These are phyloP conservation scores for Fusarium pininemorale DNA, from an alignment of 2,329 filamentous ascomycete species.

Conservation along the genomic window DNA sequence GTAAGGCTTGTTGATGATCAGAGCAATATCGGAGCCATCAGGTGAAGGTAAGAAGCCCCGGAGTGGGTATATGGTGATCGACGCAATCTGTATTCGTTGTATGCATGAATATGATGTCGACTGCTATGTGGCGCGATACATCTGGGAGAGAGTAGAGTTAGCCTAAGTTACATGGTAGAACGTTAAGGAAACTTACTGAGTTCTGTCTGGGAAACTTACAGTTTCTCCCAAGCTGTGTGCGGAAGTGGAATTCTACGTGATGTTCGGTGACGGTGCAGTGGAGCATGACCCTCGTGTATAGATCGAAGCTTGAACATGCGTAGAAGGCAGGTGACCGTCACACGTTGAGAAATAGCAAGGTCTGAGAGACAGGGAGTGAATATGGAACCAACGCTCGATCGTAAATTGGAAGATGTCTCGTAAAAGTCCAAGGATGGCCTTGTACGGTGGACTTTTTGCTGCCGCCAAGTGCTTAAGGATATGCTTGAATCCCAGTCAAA, in stretches of 20 bases:
- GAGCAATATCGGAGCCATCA: fast-evolving
- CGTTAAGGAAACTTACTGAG: neutral
- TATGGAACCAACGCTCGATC: fast-evolving
- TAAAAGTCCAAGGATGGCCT: too few species aligned
- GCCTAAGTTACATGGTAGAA: too few species aligned
- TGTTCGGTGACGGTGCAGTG: fast-evolving
- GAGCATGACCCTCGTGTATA: neutral
- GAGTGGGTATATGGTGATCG: fast-evolving
- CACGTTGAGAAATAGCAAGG: neutral
- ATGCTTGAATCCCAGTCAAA: neutral
- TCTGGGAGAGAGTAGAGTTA: too few species aligned
- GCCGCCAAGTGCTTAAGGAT: neutral
- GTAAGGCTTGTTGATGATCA: too few species aligned
- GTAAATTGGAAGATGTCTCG: neutral
- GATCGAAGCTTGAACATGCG: fast-evolving
- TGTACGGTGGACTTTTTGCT: fast-evolving
- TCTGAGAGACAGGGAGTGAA: fast-evolving
- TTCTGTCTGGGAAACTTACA: neutral
- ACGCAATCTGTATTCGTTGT: too few species aligned
- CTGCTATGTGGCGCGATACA: too few species aligned
- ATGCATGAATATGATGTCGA: too few species aligned
- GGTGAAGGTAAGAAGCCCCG: too few species aligned
- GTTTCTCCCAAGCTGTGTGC: fast-evolving
- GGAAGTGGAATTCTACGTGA: neutral
- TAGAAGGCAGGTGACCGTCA: neutral